Percentiles rank a stretch among this genome's conserved stretches.
Evolutionary conservation across 129 eudicot species (phyloP).

Genomic region (Dittrichia graveolens): DNA sequence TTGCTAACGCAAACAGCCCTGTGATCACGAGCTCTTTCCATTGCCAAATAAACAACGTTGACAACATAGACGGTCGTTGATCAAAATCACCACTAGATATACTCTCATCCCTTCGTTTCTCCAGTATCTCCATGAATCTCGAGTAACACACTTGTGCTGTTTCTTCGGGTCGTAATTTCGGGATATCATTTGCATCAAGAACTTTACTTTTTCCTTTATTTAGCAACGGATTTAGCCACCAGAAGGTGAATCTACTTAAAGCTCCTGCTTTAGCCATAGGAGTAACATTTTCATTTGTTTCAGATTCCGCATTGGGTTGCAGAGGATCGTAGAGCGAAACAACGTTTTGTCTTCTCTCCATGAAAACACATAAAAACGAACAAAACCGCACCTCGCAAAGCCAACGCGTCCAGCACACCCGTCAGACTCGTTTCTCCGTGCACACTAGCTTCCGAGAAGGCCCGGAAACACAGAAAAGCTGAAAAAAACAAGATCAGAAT

Average conservation of each 20-base stretch:
- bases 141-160: conserved; percentile 45
- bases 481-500: conserved; percentile 34
- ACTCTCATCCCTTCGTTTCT: conserved; percentile 29
- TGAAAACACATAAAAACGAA: conserved; percentile 29
- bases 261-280: conserved; percentile 51
- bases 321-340: conserved; percentile 43
- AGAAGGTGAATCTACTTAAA: conserved; percentile 52
- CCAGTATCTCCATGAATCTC: conserved; percentile 42
- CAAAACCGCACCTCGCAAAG: conserved; percentile 33
- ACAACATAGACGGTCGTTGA: conserved; percentile 33
- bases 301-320: conserved; percentile 16
- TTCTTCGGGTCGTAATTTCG: conserved; percentile 45
- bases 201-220: conserved; percentile 52
- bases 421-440: background rate
- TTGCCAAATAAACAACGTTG: conserved; percentile 52
- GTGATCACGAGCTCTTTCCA: conserved; percentile 45
- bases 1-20: conserved; percentile 55
- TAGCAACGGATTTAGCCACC: conserved; percentile 65
- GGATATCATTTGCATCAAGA: conserved; percentile 57
- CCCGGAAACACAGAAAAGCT: conserved; percentile 27
- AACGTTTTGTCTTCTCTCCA: background rate
- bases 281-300: conserved; percentile 37
- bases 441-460: conserved; percentile 15
- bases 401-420: conserved; percentile 26
- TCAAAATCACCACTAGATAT: conserved; percentile 11